Percentiles rank a stretch among this genome's conserved stretches.
Evolutionary conservation across 2,329 filamentous ascomycete genomes (phyloP).

Genomic region (Nothophoma quercina): DNA sequence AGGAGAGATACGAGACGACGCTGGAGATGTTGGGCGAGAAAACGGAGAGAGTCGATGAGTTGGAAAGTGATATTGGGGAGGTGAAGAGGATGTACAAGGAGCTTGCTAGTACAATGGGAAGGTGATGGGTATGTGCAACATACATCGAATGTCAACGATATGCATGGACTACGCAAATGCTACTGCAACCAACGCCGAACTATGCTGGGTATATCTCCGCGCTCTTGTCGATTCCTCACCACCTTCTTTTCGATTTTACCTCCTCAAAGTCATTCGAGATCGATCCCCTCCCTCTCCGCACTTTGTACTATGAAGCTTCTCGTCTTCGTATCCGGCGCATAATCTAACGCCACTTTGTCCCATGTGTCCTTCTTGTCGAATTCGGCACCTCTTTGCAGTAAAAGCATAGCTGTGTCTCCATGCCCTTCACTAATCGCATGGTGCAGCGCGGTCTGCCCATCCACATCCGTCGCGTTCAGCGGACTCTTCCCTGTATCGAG

Average conservation of each 20-base stretch:
- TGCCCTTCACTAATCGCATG: slow-evolving; percentile 79
- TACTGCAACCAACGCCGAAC: slow-evolving; percentile 10
- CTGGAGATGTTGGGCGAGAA: slow-evolving; percentile 96
- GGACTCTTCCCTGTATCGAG: slow-evolving; percentile 81
- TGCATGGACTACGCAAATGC: no score
- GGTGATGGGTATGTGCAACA: neutral
- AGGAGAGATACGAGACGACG: slow-evolving; percentile 84
- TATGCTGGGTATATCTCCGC: slow-evolving; percentile 17
- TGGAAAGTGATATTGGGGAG: slow-evolving; percentile 87
- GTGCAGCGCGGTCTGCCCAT: slow-evolving; percentile 88
- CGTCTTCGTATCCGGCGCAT: slow-evolving; percentile 88
- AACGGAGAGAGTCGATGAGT: slow-evolving; percentile 91
- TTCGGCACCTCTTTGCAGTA: slow-evolving; percentile 87
- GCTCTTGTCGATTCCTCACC: neutral
- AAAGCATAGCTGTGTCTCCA: slow-evolving; percentile 80
- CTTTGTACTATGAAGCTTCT: slow-evolving; percentile 77
- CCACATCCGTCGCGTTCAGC: slow-evolving; percentile 80
- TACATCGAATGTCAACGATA: no score
- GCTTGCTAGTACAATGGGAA: slow-evolving; percentile 78
- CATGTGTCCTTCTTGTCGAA: slow-evolving; percentile 76
- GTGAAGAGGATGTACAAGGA: slow-evolving; percentile 97
- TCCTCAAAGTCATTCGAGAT: no score
- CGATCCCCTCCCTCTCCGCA: slow-evolving; percentile 86
- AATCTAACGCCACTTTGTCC: slow-evolving; percentile 75
- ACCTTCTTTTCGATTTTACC: slow-evolving; percentile 1